phyloP scores from a whole-genome alignment of 306 rosid species.

The Spatholobus suberectus region DNA sequence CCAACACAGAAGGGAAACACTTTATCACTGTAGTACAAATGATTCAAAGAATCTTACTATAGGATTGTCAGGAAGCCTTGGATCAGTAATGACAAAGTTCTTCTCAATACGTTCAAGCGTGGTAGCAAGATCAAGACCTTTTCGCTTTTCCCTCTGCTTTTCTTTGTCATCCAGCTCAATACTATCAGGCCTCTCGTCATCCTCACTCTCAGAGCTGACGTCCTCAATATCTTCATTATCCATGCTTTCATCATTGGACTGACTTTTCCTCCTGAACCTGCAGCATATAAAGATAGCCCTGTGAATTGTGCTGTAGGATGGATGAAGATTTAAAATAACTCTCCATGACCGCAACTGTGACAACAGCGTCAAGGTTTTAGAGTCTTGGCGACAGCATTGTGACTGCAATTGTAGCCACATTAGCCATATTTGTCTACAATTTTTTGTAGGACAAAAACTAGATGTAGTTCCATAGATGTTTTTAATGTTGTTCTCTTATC shows the following conservation, averaged over 20 bases:
- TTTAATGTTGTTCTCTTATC: not conserved
- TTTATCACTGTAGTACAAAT: not conserved
- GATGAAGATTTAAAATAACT: not conserved
- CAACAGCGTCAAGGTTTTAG: not conserved
- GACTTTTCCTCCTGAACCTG: constrained; percentile 71
- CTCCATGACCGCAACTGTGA: not conserved
- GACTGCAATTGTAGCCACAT: not conserved
- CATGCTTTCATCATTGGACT: constrained; percentile 51
- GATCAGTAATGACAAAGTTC: constrained; percentile 98
- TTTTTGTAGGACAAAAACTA: not conserved
- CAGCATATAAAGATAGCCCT: constrained; percentile 19
- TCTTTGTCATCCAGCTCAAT: constrained; percentile 66
- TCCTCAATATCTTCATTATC: constrained; percentile 46
- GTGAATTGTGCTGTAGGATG: not conserved
- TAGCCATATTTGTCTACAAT: not conserved
- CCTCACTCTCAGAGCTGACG: constrained; percentile 52
- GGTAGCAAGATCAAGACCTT: constrained; percentile 97
- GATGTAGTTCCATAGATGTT: not conserved
- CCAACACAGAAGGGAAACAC: constrained; percentile 10
- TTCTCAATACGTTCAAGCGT: constrained; percentile 99
- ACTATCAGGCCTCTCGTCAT: constrained; percentile 62
- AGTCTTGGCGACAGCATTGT: not conserved
- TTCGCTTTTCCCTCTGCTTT: constrained; percentile 82
- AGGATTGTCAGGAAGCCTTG: constrained; percentile 98
- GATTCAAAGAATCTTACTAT: constrained; percentile 63